Base-by-base conservation (phyloP, 139 green algal species). In the Tetratostichococcus sp. region DNA sequence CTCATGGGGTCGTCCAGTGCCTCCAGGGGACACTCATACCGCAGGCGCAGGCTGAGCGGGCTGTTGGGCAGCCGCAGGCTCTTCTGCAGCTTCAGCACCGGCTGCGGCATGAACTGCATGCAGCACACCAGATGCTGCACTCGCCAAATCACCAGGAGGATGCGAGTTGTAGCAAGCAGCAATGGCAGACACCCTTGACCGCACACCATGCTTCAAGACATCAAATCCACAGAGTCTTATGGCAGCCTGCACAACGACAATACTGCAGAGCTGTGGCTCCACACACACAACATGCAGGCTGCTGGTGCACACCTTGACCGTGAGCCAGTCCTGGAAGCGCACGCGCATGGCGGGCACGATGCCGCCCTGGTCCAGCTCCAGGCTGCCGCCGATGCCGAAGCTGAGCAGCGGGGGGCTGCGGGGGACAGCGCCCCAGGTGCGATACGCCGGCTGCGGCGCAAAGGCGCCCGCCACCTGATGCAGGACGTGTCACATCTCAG, bases 1-100 rank as follows among this genome's bases (percentile, higher is more conserved):
- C 77, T 32, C 73, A 83, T 86, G 43, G 83, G 82, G 62, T 75
- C 69, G 1, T 74, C 58, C 4, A 85, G 26, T 22, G 84, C 43
- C 31, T 65, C 35, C 42, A 91, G 75, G 4, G 84, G 86, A 26
- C 83, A 66, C 57, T 90, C 87, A 59, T 89, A 91, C n/a, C 75
- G 76, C 62, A 82, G 57, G 67, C 81, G 77, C 58, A 88, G 67
- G 1, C 73, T 78, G 70, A 91, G 77, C 22, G 80, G 80, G 3
- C 74, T 86, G 65, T 69, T 72, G 6, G 78, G 72, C 32, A 91
- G 66, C 2, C 72, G 79, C n/a, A 87, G 67, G 30, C 39, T 67
- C 30, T 72, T 77, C 11, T 79, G 78, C 33, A 91, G 42, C 77
- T 89, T 88, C 8, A 91, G 69, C 26, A 82, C 1, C 0, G 76